Evolutionary conservation across 805 yeast species (phyloP).

Genomic region (Candida qinlingensis): DNA sequence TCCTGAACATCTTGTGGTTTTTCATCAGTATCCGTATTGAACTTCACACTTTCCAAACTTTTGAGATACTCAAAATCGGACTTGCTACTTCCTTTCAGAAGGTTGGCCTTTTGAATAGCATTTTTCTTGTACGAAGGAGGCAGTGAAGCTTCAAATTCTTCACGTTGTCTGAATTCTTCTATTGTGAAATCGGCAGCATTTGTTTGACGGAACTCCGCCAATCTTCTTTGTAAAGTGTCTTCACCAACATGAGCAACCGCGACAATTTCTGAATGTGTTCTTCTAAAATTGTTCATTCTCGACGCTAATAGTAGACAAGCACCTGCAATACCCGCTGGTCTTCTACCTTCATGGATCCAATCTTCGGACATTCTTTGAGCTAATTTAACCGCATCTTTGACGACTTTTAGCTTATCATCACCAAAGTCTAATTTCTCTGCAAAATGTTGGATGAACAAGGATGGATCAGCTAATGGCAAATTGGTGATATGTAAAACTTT

Average conservation of each 20-base stretch:
- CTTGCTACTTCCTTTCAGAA: neutral
- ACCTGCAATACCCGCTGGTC: conserved; percentile 98
- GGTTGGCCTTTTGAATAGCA: conserved; percentile 30
- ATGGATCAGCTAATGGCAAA: conserved; percentile 90
- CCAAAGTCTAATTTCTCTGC: conserved; percentile 84
- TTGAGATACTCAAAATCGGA: conserved; percentile 2
- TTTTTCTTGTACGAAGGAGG: conserved; percentile 83
- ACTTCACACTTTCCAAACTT: conserved; percentile 2
- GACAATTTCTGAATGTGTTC: conserved; percentile 90
- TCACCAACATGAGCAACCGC: conserved; percentile 95
- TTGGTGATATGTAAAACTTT: conserved; percentile 70
- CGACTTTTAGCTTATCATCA: conserved; percentile 65
- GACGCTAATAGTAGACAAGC: conserved; percentile 92
- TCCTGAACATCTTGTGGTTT: conserved; percentile 21
- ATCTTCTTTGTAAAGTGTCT: conserved; percentile 84
- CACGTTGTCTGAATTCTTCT: conserved; percentile 59
- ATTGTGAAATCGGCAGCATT: conserved; percentile 70
- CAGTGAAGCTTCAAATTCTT: conserved; percentile 33
- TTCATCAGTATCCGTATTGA: conserved; percentile 12
- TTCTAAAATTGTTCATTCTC: conserved; percentile 89
- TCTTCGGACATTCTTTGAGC: conserved; percentile 91
- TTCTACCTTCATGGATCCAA: conserved; percentile 94
- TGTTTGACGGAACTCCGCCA: conserved; percentile 82
- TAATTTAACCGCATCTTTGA: conserved; percentile 78
- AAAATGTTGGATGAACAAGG: conserved; percentile 88